A percentile compares a stretch with the other conserved stretches of the same genome.
Evolutionary conservation across 257 asterid genomes (phyloP).

Genomic region (Solanum raphanifolium): DNA sequence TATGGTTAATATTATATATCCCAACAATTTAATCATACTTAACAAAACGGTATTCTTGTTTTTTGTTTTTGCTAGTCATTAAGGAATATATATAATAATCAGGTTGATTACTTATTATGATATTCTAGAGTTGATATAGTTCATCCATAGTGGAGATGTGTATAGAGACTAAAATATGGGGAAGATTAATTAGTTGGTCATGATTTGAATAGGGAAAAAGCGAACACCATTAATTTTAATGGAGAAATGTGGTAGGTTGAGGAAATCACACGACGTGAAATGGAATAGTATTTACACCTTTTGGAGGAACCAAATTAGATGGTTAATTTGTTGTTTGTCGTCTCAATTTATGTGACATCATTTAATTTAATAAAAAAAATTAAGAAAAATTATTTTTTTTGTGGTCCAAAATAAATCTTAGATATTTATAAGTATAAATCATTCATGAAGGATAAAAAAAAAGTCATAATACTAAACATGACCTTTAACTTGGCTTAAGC

Average conservation of each 20-base stretch:
- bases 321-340: background rate
- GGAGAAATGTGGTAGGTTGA: background rate
- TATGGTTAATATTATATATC: no score
- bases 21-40: background rate
- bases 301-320: background rate
- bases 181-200: background rate
- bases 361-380: background rate
- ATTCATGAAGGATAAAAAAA: no score
- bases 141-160: background rate
- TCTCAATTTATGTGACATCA: background rate
- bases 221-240: background rate
- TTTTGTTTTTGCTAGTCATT: background rate
- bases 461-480: background rate
- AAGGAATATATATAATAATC: background rate
- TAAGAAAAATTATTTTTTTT: background rate
- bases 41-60: no score
- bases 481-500: no score
- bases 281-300: background rate
- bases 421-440: background rate
- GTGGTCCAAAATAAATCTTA: background rate
- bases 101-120: background rate
- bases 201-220: background rate
- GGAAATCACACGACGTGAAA: background rate
- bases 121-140: background rate
- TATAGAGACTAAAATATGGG: background rate